phyloP scores from a whole-genome alignment of 345 rosid species.

The Lepidium aucheri region DNA sequence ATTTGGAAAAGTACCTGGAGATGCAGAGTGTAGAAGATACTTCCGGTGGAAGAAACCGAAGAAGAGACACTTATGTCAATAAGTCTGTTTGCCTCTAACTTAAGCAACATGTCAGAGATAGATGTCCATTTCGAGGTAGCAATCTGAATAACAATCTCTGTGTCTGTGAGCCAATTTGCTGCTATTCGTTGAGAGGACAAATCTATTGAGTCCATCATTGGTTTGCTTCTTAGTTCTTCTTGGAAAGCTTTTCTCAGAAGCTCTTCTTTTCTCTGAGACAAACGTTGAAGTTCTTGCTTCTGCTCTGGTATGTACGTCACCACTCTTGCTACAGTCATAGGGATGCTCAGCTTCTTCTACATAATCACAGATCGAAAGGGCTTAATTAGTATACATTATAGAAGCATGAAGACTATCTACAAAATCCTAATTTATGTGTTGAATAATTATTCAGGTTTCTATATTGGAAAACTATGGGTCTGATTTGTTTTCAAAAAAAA shows the following conservation, averaged over 20 bases:
- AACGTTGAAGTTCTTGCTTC: slow-evolving; percentile 32
- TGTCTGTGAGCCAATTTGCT: slow-evolving; percentile 32
- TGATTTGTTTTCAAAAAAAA: too few relatives aligned
- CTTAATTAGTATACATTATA: background rate
- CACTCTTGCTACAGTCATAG: slow-evolving; percentile 34
- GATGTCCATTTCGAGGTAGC: slow-evolving; percentile 18
- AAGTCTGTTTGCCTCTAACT: slow-evolving; percentile 40
- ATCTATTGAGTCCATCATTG: background rate
- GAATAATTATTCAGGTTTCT: too few relatives aligned
- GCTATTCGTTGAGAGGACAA: slow-evolving; percentile 22
- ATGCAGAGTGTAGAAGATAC: slow-evolving; percentile 44
- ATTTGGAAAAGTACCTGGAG: slow-evolving; percentile 38
- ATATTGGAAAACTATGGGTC: too few relatives aligned
- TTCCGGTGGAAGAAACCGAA: slow-evolving; percentile 42
- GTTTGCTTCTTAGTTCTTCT: slow-evolving; percentile 17
- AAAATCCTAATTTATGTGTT: too few relatives aligned
- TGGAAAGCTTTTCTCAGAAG: slow-evolving; percentile 25
- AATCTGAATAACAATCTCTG: slow-evolving; percentile 46
- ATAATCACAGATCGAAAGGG: background rate
- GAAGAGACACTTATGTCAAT: slow-evolving; percentile 42
- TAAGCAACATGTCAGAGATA: slow-evolving; percentile 38
- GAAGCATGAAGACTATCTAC: too few relatives aligned
- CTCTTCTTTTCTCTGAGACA: slow-evolving; percentile 36
- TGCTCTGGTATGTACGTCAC: slow-evolving; percentile 53
- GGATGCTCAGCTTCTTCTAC: slow-evolving; percentile 51